These are phyloP conservation scores for Pinus taeda DNA, from an alignment of 75 land plant genomes.

Conservation along the genomic window DNA sequence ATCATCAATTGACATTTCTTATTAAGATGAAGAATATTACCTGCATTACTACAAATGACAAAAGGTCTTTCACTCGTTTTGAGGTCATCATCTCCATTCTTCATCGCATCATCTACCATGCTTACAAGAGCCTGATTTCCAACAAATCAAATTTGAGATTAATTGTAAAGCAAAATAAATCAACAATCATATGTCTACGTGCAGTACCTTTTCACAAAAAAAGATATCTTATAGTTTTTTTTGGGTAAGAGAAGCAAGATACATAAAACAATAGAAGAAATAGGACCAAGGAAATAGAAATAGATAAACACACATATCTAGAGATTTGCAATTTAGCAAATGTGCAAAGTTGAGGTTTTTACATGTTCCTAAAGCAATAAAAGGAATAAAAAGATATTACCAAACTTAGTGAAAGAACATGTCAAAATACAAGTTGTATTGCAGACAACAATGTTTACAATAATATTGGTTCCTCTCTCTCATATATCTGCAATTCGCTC, in stretches of 20 bases:
- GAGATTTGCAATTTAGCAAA: too few relatives aligned
- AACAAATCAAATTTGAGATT: background rate
- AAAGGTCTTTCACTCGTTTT: background rate
- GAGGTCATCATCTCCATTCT: slow-evolving; percentile 16
- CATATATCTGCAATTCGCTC: too few relatives aligned
- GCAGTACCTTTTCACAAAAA: too few relatives aligned
- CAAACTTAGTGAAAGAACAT: too few relatives aligned
- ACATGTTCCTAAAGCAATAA: too few relatives aligned
- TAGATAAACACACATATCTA: too few relatives aligned
- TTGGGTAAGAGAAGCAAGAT: background rate
- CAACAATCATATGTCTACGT: background rate
- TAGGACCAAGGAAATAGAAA: background rate
- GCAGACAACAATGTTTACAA: too few relatives aligned
- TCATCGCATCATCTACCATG: too few relatives aligned
- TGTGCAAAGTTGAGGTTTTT: too few relatives aligned
- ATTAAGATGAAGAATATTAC: background rate
- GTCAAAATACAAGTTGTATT: too few relatives aligned
- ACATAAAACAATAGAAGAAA: background rate
- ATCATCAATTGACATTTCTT: background rate
- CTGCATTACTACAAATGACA: background rate
- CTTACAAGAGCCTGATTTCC: slow-evolving; percentile 56
- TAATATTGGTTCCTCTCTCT: too few relatives aligned
- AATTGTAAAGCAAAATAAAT: background rate
- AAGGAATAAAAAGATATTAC: too few relatives aligned
- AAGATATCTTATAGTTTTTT: background rate